Evolutionary conservation across 371 early-diverging fungal genomes (phyloP).

Genomic region (Nematocida ausubeli): DNA sequence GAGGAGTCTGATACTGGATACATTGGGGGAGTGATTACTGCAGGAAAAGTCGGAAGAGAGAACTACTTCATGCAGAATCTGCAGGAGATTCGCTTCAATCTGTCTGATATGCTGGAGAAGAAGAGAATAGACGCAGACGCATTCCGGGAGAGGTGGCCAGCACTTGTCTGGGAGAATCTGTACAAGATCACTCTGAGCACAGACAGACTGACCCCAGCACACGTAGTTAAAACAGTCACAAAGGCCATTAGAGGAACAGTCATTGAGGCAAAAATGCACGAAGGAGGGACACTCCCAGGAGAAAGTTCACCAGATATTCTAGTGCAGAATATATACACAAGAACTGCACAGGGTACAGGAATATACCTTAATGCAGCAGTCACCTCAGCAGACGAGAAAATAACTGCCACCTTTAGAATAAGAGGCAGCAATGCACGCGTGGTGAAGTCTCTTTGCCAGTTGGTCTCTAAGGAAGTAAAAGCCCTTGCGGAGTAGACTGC

Average conservation of each 20-base stretch:
- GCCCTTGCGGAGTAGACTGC: background rate
- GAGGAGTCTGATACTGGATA: constrained; percentile 60
- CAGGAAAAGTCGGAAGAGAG: constrained; percentile 41
- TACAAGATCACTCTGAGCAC: constrained; percentile 56
- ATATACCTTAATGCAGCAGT: constrained; percentile 64
- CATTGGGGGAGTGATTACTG: constrained; percentile 61
- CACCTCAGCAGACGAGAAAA: constrained; percentile 1
- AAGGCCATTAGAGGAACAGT: constrained; percentile 55
- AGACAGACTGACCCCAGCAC: background rate
- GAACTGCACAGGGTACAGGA: constrained; percentile 58
- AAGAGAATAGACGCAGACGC: constrained; percentile 43
- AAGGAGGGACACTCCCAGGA: background rate
- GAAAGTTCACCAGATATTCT: constrained; percentile 32
- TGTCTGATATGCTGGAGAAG: constrained; percentile 63
- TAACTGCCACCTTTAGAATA: constrained; percentile 60
- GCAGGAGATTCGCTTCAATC: constrained; percentile 57
- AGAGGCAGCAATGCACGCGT: constrained; percentile 59
- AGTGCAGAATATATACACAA: constrained; percentile 61
- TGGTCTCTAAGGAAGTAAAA: constrained; percentile 32
- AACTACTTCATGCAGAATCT: constrained; percentile 58
- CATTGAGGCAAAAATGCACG: constrained; percentile 39
- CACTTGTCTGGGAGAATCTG: constrained; percentile 68
- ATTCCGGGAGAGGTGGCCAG: constrained; percentile 62
- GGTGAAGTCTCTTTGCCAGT: constrained; percentile 65
- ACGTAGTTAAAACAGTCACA: constrained; percentile 43